phyloP scores from a whole-genome alignment of 2,329 filamentous ascomycete genomes.

The Sporothrix euskadiensis region DNA sequence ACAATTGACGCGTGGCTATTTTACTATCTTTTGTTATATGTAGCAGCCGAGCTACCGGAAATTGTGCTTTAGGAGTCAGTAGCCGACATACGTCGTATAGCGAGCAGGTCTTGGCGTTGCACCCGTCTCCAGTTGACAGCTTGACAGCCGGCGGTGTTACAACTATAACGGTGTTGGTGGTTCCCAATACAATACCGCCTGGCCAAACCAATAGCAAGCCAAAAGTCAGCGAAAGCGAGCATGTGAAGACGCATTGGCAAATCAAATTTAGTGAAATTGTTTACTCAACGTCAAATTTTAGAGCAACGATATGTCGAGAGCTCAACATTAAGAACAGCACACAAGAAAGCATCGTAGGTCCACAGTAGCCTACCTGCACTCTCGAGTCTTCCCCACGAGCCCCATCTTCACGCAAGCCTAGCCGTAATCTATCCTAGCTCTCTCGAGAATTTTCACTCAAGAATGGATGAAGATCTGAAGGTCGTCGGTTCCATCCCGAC shows the following conservation, averaged over 20 bases:
- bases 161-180: background rate
- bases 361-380: background rate
- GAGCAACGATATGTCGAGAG: background rate
- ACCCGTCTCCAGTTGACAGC: background rate
- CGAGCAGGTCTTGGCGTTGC: background rate
- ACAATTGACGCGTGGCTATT: background rate
- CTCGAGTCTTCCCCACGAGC: no score
- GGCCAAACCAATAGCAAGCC: background rate
- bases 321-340: background rate
- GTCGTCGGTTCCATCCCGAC: conserved; percentile 22
- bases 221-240: background rate
- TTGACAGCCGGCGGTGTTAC: background rate
- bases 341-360: background rate
- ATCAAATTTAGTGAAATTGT: background rate
- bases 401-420: background rate
- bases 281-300: background rate
- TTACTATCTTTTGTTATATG: background rate
- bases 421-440: conserved; percentile 6
- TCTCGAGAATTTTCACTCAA: background rate
- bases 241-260: background rate
- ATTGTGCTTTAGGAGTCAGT: background rate
- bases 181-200: background rate
- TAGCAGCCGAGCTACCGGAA: background rate
- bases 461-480: conserved; percentile 10
- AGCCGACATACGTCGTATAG: background rate